Evolutionary conservation across 176 grass and related monocot species (phyloP), one percentile per base, ranked within the genome.

Genomic region (Eleusine indica): DNA sequence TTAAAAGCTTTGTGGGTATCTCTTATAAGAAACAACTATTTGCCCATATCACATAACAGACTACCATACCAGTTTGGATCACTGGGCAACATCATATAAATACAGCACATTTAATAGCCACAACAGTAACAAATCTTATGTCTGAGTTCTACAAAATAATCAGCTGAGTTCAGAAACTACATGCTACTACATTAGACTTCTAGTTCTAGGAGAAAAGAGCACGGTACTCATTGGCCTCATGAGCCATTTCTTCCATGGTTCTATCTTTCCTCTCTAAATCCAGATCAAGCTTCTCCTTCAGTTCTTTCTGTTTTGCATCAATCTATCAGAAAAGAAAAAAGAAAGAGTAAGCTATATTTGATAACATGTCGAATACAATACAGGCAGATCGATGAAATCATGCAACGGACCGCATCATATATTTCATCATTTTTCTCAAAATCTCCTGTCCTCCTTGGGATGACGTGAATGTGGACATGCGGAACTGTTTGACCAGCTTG

Each of bases 341-440:
- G 42, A 35, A 68, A 78, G 16, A 5, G 42, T 77, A 78, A 66
- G 32, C n/a, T 66, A 76, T 58, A 53, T 66, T 35, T 77, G 1
- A 42, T 21, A 38, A 74, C 22, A 19, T 66, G 18, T 21, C 4
- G 11, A 39, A 48, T 32, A 75, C 4, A 80, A 56, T 81, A 73
- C 7, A 71, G 75, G 40, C 5, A 40, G 78, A 69, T 71, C 13
- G 60, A 78, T 57, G 10, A 41, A 60, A 60, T 22, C 52, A 37
- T 25, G 49, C 10, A 51, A 90, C 83, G 19, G 54, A 98, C 95
- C 15, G 85, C 92, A 57, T 98, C 92, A 86, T 98, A 98, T 83
- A 98, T 98, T 80, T 98, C 91, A 81, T 95, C 96, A 54, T 98
- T 95, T 30, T 93, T 95, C 72, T 94, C 89, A 68, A 98, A 98